Percentiles rank a stretch among this genome's conserved stretches.
Evolutionary conservation across 495 filamentous ascomycete species (phyloP).

Genomic region (Gamarada debralockiae): DNA sequence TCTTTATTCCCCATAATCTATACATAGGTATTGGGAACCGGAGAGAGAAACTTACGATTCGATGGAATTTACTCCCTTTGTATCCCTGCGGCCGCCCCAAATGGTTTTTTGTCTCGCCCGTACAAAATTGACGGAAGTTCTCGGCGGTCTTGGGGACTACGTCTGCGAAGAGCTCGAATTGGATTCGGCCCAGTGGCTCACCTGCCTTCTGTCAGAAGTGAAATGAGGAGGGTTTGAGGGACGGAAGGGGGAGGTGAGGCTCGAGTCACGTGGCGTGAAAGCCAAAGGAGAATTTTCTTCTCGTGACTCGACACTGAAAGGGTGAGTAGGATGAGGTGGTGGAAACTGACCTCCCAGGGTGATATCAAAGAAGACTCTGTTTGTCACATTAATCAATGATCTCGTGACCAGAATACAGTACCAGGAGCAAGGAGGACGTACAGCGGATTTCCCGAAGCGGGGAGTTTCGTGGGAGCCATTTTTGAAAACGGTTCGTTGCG

Average conservation of each 20-base stretch:
- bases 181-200: slow-evolving; percentile 86
- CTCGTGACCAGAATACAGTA: slow-evolving; percentile 13
- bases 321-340: not conserved
- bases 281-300: not conserved
- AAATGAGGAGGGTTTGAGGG: not conserved
- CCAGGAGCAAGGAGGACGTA: slow-evolving; percentile 29
- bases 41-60: slow-evolving; percentile 62
- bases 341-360: slow-evolving; percentile 67
- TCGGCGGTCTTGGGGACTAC: slow-evolving; percentile 85
- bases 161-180: slow-evolving; percentile 89
- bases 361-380: slow-evolving; percentile 88
- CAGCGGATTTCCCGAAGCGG: slow-evolving; percentile 51
- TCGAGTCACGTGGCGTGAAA: slow-evolving; percentile 6
- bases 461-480: slow-evolving; percentile 51
- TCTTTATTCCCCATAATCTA: no score
- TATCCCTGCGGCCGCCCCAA: slow-evolving; percentile 86
- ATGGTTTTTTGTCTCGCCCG: slow-evolving; percentile 81
- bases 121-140: slow-evolving; percentile 97
- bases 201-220: slow-evolving; percentile 43
- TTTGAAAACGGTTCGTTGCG: not conserved
- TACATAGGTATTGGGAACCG: no score
- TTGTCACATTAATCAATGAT: slow-evolving; percentile 1
- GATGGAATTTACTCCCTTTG: slow-evolving; percentile 91
- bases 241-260: not conserved
- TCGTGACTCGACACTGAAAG: not conserved